Evolutionary conservation across 768 basidiomycete species (phyloP).

Genomic region (Collybia sp.): DNA sequence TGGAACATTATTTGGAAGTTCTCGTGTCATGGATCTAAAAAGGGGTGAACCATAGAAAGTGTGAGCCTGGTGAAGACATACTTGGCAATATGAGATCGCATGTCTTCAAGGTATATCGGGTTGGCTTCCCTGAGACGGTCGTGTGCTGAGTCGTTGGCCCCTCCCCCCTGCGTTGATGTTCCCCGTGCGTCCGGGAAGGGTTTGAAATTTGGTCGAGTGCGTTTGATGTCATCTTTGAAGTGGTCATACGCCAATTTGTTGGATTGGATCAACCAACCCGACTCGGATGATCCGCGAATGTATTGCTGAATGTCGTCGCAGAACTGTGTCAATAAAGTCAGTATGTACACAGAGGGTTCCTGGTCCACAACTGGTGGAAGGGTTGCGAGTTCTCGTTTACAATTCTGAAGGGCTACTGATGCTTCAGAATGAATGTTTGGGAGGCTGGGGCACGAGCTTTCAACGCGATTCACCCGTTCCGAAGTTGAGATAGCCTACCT

Average conservation of each 20-base stretch:
- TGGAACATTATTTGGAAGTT: constrained; percentile 33
- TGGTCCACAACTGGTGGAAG: constrained; percentile 23
- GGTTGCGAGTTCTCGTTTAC: constrained; percentile 15
- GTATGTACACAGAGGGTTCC: constrained; percentile 32
- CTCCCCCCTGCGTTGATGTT: constrained; percentile 5
- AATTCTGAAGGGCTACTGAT: constrained; percentile 15
- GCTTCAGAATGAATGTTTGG: constrained; percentile 24
- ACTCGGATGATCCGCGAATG: constrained; percentile 21
- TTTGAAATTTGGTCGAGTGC: constrained; percentile 31
- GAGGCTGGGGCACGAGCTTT: constrained; percentile 12
- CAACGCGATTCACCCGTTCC: not conserved
- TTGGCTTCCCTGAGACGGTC: constrained; percentile 12
- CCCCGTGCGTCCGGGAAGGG: constrained; percentile 11
- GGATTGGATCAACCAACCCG: constrained; percentile 22
- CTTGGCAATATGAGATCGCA: constrained; percentile 26
- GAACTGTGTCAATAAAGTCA: constrained; percentile 28
- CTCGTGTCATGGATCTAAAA: constrained; percentile 30
- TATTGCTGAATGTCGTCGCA: constrained; percentile 20
- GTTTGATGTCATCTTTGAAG: constrained; percentile 25
- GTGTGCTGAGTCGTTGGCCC: constrained; percentile 6
- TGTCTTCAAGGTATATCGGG: constrained; percentile 23
- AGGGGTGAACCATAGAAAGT: not conserved
- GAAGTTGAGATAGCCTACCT: constrained; percentile 10
- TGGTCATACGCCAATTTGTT: constrained; percentile 19
- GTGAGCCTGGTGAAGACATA: constrained; percentile 10